phyloP scores from a whole-genome alignment of 495 filamentous ascomycete species.

The Coniosporium apollinis region DNA sequence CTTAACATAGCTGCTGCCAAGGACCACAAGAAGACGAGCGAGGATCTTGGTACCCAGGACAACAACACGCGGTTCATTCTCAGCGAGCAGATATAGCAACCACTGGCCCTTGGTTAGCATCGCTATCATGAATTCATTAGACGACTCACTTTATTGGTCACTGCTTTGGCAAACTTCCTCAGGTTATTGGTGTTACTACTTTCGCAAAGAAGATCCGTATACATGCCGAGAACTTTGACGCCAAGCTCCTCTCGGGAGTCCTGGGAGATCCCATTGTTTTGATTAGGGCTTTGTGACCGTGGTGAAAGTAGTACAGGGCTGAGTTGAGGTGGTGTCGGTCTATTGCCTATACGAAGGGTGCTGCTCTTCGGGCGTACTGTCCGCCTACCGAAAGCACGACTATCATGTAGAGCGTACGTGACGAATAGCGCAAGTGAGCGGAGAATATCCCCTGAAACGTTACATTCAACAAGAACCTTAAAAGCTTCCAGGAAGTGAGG shows the following conservation, averaged over 20 bases:
- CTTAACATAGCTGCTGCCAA: conserved; percentile 60
- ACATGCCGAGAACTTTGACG: conserved; percentile 61
- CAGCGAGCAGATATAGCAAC: conserved; percentile 84
- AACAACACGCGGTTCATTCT: conserved; percentile 70
- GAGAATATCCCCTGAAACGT: conserved; percentile 63
- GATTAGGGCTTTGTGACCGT: neutral
- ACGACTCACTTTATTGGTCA: conserved; percentile 75
- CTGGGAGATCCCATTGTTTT: too few species aligned
- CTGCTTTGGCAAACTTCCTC: conserved; percentile 79
- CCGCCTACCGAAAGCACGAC: conserved; percentile 28
- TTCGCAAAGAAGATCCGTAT: conserved; percentile 66
- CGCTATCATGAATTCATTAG: neutral
- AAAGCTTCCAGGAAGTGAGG: conserved; percentile 63
- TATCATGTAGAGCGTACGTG: conserved; percentile 74
- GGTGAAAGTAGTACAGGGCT: too few species aligned
- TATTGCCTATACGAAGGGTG: conserved; percentile 14
- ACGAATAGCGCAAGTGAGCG: conserved; percentile 83
- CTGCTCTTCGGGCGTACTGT: conserved; percentile 31
- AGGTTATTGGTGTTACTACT: conserved; percentile 46
- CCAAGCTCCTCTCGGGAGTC: conserved; percentile 40
- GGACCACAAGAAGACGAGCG: conserved; percentile 63
- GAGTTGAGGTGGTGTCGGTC: too few species aligned
- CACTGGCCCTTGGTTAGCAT: conserved; percentile 40
- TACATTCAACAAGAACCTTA: conserved; percentile 57
- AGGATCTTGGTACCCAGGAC: conserved; percentile 71